Evolutionary conservation across 2,329 filamentous ascomycete genomes (phyloP).

Genomic region (Sporothrix pallida): DNA sequence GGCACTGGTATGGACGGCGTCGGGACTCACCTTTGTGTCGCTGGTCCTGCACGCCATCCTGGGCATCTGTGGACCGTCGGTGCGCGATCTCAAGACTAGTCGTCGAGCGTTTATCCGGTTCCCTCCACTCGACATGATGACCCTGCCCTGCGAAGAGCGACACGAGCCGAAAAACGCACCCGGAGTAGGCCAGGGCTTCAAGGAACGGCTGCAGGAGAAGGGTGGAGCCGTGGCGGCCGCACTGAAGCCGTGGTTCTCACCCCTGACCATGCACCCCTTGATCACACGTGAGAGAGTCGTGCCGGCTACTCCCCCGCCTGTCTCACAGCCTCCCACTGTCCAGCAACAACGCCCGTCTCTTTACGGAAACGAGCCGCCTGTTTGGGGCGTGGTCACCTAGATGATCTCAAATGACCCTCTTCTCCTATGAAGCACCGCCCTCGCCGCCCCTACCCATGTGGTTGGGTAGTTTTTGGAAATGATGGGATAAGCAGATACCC

Average conservation of each 20-base stretch:
- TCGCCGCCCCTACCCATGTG: background rate
- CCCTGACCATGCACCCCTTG: background rate
- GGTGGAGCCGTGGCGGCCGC: background rate
- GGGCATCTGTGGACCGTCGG: constrained; percentile 72
- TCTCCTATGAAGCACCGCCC: background rate
- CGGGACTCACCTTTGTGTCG: constrained; percentile 68
- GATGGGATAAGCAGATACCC: background rate
- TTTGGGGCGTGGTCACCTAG: background rate
- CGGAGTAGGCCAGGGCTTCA: background rate
- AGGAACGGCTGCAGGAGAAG: background rate
- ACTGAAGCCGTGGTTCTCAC: constrained; percentile 18
- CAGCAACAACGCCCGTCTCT: background rate
- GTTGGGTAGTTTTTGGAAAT: constrained; percentile 19
- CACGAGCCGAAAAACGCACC: background rate
- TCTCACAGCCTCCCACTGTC: background rate
- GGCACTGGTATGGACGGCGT: constrained; percentile 86
- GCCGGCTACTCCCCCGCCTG: background rate
- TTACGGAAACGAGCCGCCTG: background rate
- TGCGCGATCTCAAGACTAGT: constrained; percentile 57
- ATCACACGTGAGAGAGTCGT: background rate
- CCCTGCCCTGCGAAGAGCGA: background rate
- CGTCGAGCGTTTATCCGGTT: constrained; percentile 40
- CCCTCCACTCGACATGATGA: constrained; percentile 34
- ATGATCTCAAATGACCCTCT: background rate
- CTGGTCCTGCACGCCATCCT: constrained; percentile 76